Conservation (phyloP, 2,329 filamentous ascomycete genomes). For the Tolypocladium nubicola region DNA sequence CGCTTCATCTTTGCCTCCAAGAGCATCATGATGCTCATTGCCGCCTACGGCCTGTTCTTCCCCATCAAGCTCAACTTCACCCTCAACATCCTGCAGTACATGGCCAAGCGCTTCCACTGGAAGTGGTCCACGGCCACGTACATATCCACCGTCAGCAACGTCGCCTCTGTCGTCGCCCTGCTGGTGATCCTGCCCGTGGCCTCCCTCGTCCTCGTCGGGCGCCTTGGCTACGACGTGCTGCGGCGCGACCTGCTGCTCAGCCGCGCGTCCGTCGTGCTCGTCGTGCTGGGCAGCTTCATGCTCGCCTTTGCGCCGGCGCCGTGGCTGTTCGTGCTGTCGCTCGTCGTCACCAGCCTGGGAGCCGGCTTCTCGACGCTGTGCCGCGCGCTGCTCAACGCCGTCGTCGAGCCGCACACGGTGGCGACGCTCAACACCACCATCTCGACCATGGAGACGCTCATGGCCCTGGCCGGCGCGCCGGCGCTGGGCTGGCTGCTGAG, state of each 20-base stretch:
- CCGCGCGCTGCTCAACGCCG: conserved; percentile 38
- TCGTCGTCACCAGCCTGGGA: conserved; percentile 35
- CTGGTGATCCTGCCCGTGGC: conserved; percentile 25
- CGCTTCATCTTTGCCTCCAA: conserved; percentile 28
- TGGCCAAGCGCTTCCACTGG: conserved; percentile 39
- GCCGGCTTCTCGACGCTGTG: conserved; percentile 30
- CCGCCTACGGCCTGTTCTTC: conserved; percentile 16
- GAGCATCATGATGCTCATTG: conserved; percentile 25
- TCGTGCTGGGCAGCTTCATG: conserved; percentile 23
- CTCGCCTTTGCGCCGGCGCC: conserved; percentile 25
- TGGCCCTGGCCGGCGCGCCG: conserved; percentile 35
- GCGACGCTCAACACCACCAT: conserved; percentile 44
- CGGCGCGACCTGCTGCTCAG: conserved; percentile 29
- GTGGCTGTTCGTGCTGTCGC: conserved; percentile 23
- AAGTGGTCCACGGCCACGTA: conserved; percentile 34
- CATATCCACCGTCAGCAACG: conserved; percentile 26
- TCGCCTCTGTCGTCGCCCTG: conserved; percentile 25
- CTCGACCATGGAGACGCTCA: conserved; percentile 36
- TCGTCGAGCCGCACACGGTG: conserved; percentile 43
- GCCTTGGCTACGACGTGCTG: conserved; percentile 18
- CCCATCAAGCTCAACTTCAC: conserved; percentile 20
- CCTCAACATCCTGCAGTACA: conserved; percentile 38
- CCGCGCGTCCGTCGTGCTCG: conserved; percentile 20
- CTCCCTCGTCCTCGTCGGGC: conserved; percentile 20
- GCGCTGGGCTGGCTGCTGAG: conserved; percentile 35